Percentiles rank a stretch among this genome's conserved stretches.
These are phyloP conservation scores for Aspergillus sp. DNA, from an alignment of 2,329 filamentous ascomycete species.

Conservation along the genomic window DNA sequence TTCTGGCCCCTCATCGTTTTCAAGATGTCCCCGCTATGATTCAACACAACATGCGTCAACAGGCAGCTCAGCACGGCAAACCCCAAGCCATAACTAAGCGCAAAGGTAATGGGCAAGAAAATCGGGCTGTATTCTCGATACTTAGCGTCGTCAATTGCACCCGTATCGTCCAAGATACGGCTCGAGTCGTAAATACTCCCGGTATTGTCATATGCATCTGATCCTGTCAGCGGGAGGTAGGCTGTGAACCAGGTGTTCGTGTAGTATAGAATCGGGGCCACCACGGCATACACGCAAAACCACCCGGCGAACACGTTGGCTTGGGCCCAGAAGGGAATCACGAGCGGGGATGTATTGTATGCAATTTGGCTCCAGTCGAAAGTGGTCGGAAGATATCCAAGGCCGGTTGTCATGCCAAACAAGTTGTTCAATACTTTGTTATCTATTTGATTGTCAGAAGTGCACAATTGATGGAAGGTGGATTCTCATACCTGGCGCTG, in stretches of 20 bases:
- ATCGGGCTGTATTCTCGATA: slow-evolving; percentile 66
- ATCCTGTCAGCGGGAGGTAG: slow-evolving; percentile 60
- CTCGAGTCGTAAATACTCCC: slow-evolving; percentile 59
- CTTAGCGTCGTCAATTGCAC: slow-evolving; percentile 58
- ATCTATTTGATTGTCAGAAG: slow-evolving; percentile 20
- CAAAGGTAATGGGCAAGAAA: slow-evolving; percentile 59
- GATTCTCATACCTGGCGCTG: slow-evolving; percentile 38
- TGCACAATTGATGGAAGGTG: not conserved
- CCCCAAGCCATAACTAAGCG: slow-evolving; percentile 55
- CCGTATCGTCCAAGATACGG: slow-evolving; percentile 52
- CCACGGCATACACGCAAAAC: slow-evolving; percentile 26
- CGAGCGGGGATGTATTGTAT: slow-evolving; percentile 36
- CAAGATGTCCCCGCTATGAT: slow-evolving; percentile 31
- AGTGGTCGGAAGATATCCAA: slow-evolving; percentile 32
- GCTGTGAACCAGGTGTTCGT: slow-evolving; percentile 54
- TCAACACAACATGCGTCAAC: slow-evolving; percentile 30
- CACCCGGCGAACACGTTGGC: slow-evolving; percentile 33
- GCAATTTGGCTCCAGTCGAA: slow-evolving; percentile 37
- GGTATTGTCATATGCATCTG: slow-evolving; percentile 61
- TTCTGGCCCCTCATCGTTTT: slow-evolving; percentile 33
- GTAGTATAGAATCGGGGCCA: slow-evolving; percentile 37
- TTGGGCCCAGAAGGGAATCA: slow-evolving; percentile 28
- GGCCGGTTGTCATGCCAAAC: slow-evolving; percentile 40
- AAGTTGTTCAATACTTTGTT: slow-evolving; percentile 44
- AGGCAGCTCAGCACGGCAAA: slow-evolving; percentile 63